Base-by-base conservation (phyloP, 257 asterid species). In the Prunella vulgaris region DNA sequence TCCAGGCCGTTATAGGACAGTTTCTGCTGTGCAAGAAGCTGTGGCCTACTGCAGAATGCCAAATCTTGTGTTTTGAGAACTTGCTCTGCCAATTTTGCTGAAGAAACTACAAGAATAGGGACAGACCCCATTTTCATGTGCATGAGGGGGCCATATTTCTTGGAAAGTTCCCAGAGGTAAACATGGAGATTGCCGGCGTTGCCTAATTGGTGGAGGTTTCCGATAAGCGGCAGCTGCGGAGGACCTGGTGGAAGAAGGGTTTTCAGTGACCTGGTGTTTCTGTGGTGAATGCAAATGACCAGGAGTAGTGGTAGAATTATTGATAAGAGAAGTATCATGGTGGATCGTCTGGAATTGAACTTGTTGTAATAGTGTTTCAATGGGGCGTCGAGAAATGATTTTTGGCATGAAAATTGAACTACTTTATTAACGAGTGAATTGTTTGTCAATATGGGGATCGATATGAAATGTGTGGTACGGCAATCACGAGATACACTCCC, bases 241-340 rank as follows among this genome's bases (percentile, higher is more conserved):
- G 82, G 82, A 3, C 82, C 78, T 0, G 82, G 78, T 17, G 80
- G 80, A 4, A 24, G n/a, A 0, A 12, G 72, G 30, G 42, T 60
- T 66, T 27, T 1, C 0, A 1, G 25, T n/a, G 56, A 0, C 0
- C 27, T 71, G 22, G 2, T 38, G 61, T 3, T n/a, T 48, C 1
- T 66, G 5, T 58, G 54, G 61, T 66, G 3, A 2, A 60, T 7
- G 62, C 6, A 28, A 17, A 60, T 7, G n/a, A n/a, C n/a, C 17
- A 72, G 28, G 32, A 77, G 14, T 18, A 71, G 52, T 3, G 74
- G 74, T 0, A 66, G 46, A 5, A 37, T 2, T 48, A 58, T 10
- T 35, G 28, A 30, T 2, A 68, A 5, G 10, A 75, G 2, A 9
- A 75, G 54, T 4, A 62, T 46, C 63, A 66, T 68, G 37, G 7